These are phyloP conservation scores for Eugenia klotzschiana DNA, from an alignment of 441 rosid species.

Conservation along the genomic window DNA sequence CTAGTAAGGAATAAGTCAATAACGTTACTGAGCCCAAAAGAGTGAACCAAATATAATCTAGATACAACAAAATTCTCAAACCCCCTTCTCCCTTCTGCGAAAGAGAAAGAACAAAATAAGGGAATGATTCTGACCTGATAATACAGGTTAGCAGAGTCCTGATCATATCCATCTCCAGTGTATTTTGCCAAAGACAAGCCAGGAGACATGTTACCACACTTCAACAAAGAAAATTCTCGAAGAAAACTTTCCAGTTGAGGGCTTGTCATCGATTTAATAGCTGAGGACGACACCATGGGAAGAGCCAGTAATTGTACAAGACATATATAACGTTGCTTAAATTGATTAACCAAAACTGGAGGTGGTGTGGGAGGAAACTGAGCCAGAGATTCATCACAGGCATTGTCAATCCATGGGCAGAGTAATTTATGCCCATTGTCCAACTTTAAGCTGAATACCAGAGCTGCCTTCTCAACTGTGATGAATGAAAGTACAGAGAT, in stretches of 20 bases:
- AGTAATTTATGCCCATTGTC: slow-evolving; percentile 66
- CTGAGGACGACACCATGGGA: slow-evolving; percentile 60
- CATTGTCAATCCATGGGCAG: slow-evolving; percentile 78
- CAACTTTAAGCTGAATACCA: slow-evolving; percentile 79
- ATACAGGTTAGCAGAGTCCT: slow-evolving; percentile 33
- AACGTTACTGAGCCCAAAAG: neutral
- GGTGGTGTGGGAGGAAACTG: slow-evolving; percentile 75
- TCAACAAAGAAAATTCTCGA: slow-evolving; percentile 7
- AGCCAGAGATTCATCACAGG: slow-evolving; percentile 68
- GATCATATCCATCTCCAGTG: slow-evolving; percentile 22
- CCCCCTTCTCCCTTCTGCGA: neutral
- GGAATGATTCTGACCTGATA: slow-evolving; percentile 40
- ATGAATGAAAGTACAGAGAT: slow-evolving; percentile 4
- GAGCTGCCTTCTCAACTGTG: slow-evolving; percentile 80
- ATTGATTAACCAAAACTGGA: slow-evolving; percentile 54
- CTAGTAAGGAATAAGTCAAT: neutral
- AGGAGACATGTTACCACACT: slow-evolving; percentile 1
- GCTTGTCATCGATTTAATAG: slow-evolving; percentile 50
- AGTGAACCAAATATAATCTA: neutral
- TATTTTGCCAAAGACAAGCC: slow-evolving; percentile 11
- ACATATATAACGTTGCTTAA: slow-evolving; percentile 35
- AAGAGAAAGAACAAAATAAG: neutral
- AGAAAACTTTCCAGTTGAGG: slow-evolving; percentile 56
- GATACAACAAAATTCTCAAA: neutral
- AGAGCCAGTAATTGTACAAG: slow-evolving; percentile 52